Base-by-base conservation (phyloP, 192 early-diverging fungal genomes). In the Coemansia sp. region DNA sequence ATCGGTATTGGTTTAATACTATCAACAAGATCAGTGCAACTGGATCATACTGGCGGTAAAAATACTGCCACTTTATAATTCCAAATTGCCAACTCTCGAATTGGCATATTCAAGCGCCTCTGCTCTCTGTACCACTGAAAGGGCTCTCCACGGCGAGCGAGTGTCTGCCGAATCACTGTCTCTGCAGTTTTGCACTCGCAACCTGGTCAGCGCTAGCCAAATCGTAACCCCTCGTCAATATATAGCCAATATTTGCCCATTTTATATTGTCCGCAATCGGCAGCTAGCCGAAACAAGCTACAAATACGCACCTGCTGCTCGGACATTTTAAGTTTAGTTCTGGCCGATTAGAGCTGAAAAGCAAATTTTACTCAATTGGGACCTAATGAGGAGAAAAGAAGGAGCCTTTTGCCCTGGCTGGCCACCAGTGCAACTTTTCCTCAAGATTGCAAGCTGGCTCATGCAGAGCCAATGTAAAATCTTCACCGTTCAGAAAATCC, bases 251-350 rank as follows among this genome's bases (percentile, higher is more conserved):
- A 14, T 8, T 7, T 24, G n/a, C n/a, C 48, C 48, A 50, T 52
- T 54, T 19, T 55, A 14, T 17, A 45, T 49, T 23, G 41, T 55
- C 48, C 48, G 1, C 48, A 49, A 19, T 49, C 48, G 6, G 35
- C 39, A 4, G 21, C 17, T 15, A 21, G 17, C 39, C 37, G 21
- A 58, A 58, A 23, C 27, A 52, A 49, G 48, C 48, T 53, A 27
- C 51, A 49, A 79, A 47, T 82, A 82, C 73, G 64, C 73, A 75
- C 79, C 73, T 75, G 73, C 79, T 82, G 79, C 73, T 75, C 79
- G 49, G 73, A 82, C 79, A 82, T 82, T 57, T 59, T 69, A 55
- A 66, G 62, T 59, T 35, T 65, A 17, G 57, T 55, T 66, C 61
- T 66, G 69, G 11, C 61, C 35, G 57, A 15, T 74, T 75, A 56